A percentile compares a stretch with the other conserved stretches of the same genome.
Evolutionary conservation across 805 yeast genomes (phyloP).

Genomic region (Ogataea henricii): DNA sequence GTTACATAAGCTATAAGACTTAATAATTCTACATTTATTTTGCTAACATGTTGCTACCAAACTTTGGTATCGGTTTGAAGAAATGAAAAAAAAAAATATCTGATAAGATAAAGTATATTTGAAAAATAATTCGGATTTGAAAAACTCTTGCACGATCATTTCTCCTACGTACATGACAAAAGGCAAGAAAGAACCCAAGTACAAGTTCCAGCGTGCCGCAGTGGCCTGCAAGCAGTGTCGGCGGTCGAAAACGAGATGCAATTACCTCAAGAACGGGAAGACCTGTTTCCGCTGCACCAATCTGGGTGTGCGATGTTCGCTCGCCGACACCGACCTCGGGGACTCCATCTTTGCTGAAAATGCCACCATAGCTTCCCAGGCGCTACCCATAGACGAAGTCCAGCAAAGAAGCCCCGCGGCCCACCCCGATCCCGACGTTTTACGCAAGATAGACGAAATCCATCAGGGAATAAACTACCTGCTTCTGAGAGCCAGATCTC

Average conservation of each 20-base stretch:
- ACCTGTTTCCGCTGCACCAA: constrained; percentile 32
- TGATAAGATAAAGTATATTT: background rate
- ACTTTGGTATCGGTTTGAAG: background rate
- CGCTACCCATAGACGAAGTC: too few species aligned
- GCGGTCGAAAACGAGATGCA: constrained; percentile 31
- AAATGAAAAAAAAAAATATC: background rate
- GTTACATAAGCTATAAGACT: constrained; percentile 5
- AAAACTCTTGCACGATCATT: too few species aligned
- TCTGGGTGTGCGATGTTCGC: constrained; percentile 24
- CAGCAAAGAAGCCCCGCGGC: too few species aligned
- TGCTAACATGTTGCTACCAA: background rate
- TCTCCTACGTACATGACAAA: too few species aligned
- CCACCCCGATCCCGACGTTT: too few species aligned
- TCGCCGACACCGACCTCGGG: constrained; percentile 14
- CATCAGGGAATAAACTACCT: background rate
- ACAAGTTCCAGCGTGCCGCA: constrained; percentile 16
- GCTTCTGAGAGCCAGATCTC: background rate
- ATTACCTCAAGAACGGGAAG: constrained; percentile 23
- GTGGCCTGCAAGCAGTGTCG: constrained; percentile 28
- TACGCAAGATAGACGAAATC: constrained; percentile 3
- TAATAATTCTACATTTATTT: background rate
- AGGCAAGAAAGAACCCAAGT: constrained; percentile 3
- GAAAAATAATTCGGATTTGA: background rate
- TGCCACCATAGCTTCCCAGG: too few species aligned
- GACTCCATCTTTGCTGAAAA: constrained; percentile 8